phyloP scores from a whole-genome alignment of 768 basidiomycete genomes.

The Leucosporidium creatinivorum region DNA sequence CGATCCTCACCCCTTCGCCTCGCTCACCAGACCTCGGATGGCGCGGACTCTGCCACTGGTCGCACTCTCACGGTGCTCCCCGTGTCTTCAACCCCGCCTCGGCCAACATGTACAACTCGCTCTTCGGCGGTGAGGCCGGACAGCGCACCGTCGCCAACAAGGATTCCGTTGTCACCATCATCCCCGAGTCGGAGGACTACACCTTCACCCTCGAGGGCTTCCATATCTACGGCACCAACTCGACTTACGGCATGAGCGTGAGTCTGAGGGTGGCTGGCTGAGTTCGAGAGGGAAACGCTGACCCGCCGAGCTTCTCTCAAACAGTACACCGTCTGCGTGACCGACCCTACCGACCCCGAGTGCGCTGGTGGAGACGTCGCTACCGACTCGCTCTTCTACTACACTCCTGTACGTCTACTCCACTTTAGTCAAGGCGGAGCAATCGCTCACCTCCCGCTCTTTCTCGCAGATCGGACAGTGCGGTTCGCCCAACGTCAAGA shows the following conservation, averaged over 20 bases:
- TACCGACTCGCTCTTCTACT: conserved; percentile 28
- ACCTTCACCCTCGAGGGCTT: conserved; percentile 33
- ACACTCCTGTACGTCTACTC: conserved; percentile 3
- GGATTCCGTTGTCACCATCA: conserved; percentile 30
- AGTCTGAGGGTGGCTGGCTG: background rate
- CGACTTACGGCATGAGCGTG: conserved; percentile 34
- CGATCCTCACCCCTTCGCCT: too few species aligned
- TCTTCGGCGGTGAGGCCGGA: conserved; percentile 34
- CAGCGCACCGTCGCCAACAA: conserved; percentile 37
- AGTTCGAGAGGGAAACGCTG: too few species aligned
- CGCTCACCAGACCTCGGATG: conserved; percentile 28
- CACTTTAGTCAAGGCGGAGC: too few species aligned
- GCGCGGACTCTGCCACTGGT: conserved; percentile 19
- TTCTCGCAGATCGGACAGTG: background rate
- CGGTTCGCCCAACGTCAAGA: background rate
- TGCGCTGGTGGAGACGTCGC: conserved; percentile 30
- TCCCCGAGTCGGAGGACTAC: conserved; percentile 33
- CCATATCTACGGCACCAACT: conserved; percentile 35
- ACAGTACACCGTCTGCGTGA: conserved; percentile 27
- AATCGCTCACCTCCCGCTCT: too few species aligned
- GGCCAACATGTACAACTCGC: conserved; percentile 31
- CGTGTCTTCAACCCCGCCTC: conserved; percentile 31
- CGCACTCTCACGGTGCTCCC: conserved; percentile 3
- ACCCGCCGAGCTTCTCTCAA: background rate
- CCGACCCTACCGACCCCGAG: conserved; percentile 13